Evolutionary conservation across 2,329 filamentous ascomycete genomes (phyloP), one percentile per base, ranked within the genome.

Genomic region (Aphanocladium album): DNA sequence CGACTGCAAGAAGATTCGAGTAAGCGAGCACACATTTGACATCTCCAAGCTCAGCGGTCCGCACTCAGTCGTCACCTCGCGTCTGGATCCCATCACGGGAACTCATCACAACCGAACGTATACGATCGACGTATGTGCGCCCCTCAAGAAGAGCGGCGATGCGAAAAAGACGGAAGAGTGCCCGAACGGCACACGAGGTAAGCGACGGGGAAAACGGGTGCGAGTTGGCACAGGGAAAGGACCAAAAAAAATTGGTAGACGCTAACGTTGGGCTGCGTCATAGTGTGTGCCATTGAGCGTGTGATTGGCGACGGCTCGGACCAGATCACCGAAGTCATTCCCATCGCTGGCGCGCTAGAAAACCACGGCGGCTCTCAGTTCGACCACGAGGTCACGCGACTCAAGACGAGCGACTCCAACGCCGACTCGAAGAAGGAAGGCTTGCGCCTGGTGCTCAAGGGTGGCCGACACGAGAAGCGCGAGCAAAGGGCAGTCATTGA

Each of bases 401-500:
- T 96, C 46, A 89, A 86, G 67, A 79, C 80, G 56, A 86, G 85
- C 60, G 80, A 84, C 62, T 84, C 85, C 16, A 80, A 86, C 65
- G 76, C 82, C 2, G 89, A 93, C 69, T 77, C 83, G 3, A 79
- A 84, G 23, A 86, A 85, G 63, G 86, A 95, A 66, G 93, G 93
- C 1, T 68, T 96, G 12, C 81, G 86, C 17, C 72, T 95, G 1
- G 84, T 88, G 63, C 73, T 96, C 54, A 78, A 80, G 61, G 86
- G 86, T n/a, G 84, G 85, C 16, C 79, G 76, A 50, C 78, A 82
- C 63, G 53, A 78, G 80, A 59, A 76, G 76, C 47, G 49, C 30
- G 78, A 84, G 62, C 89, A 96, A 73, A 87, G 85, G 69, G 90
- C 92, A 3, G 82, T 96, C 11, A 84, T 98, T 58, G 90, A 96